phyloP scores from a whole-genome alignment of 495 filamentous ascomycete genomes.

The Sordaria brevicollis region DNA sequence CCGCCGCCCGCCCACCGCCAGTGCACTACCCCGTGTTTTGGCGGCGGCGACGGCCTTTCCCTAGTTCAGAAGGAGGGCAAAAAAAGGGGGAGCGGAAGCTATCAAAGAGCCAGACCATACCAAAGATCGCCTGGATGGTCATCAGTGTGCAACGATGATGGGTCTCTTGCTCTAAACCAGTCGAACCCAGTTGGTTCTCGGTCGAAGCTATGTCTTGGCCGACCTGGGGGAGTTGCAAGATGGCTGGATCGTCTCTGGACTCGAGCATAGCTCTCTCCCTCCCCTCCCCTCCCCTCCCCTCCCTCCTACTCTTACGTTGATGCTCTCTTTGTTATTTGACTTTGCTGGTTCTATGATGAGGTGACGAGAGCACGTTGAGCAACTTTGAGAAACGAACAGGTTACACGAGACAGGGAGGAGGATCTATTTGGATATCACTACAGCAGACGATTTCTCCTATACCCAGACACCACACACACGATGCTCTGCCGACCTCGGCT shows the following conservation, averaged over 20 bases:
- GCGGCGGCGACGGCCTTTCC: neutral
- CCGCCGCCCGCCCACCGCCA: neutral
- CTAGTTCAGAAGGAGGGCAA: neutral
- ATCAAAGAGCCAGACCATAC: neutral
- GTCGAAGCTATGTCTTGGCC: neutral
- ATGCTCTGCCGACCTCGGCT: neutral
- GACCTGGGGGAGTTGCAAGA: neutral
- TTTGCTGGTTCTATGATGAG: neutral
- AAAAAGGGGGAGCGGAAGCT: neutral
- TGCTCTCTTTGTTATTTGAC: neutral
- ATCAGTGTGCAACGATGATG: neutral
- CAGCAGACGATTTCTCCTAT: neutral
- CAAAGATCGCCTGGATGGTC: neutral
- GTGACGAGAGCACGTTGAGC: neutral
- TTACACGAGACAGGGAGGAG: neutral
- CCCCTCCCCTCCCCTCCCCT: neutral
- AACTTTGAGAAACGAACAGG: neutral
- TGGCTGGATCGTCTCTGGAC: neutral
- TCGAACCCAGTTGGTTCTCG: neutral
- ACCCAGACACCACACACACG: neutral
- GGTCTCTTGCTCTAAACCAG: neutral
- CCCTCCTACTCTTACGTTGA: neutral
- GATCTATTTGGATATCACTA: neutral
- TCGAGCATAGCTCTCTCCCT: neutral
- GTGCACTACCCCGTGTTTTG: neutral